Conservation (phyloP, 169 alveolate species). For the Plasmodium vinckei region DNA sequence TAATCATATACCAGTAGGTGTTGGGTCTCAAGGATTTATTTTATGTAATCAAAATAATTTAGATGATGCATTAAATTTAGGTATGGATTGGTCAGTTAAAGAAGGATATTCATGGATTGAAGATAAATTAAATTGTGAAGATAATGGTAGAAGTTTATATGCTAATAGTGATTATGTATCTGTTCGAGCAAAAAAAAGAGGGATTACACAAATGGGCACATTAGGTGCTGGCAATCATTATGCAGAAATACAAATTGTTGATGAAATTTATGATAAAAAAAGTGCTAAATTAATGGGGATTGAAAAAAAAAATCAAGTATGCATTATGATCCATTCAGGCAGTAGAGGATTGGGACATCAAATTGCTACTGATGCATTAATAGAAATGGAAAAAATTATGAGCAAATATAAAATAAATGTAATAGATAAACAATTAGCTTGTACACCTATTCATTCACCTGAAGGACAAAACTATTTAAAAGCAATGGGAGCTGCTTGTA, state of each 20-base stretch:
- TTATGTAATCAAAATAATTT: constrained; percentile 80
- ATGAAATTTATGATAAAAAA: constrained; percentile 87
- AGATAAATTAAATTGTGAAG: constrained; percentile 90
- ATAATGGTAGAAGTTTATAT: constrained; percentile 89
- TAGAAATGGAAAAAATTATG: constrained; percentile 88
- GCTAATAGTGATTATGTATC: constrained; percentile 91
- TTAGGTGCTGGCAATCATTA: constrained; percentile 94
- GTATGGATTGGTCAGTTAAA: constrained; percentile 89
- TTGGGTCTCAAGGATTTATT: constrained; percentile 89
- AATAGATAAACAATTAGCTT: constrained; percentile 91
- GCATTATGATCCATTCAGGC: constrained; percentile 92
- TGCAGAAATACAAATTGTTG: constrained; percentile 92
- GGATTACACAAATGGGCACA: constrained; percentile 93
- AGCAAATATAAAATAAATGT: constrained; percentile 77
- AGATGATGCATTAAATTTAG: constrained; percentile 87
- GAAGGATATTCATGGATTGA: constrained; percentile 89
- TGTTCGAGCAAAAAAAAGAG: constrained; percentile 89
- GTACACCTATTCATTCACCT: constrained; percentile 87
- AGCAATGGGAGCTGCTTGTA: constrained; percentile 93
- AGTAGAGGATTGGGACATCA: constrained; percentile 94
- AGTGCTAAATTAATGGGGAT: constrained; percentile 92
- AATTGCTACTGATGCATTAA: constrained; percentile 90
- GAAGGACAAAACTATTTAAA: constrained; percentile 89
- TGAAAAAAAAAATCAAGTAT: constrained; percentile 86
- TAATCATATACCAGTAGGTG: constrained; percentile 93